These are phyloP conservation scores for Stephania cephalantha DNA, from an alignment of 164 flowering plant genomes.

Conservation along the genomic window DNA sequence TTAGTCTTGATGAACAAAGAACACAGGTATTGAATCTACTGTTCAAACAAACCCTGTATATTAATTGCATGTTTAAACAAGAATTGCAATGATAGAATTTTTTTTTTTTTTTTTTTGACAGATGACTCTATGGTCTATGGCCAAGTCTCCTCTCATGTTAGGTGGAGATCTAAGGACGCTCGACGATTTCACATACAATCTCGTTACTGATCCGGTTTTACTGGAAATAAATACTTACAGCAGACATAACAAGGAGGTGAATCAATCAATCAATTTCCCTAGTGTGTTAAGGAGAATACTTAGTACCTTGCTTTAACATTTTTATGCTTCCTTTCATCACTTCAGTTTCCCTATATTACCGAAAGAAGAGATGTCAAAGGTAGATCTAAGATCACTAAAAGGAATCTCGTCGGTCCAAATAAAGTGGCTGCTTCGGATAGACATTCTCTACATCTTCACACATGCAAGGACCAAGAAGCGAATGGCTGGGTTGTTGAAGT, in stretches of 20 bases:
- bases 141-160: constrained; percentile 89
- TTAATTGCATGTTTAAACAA: neutral
- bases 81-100: constrained; percentile 6
- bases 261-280: neutral
- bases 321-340: constrained; percentile 4
- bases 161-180: constrained; percentile 87
- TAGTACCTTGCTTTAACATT: neutral
- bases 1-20: constrained; percentile 58
- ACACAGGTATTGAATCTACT: constrained; percentile 47
- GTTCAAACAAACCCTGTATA: neutral
- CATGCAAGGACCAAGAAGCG: constrained; percentile 45
- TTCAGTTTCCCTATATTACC: constrained; percentile 48
- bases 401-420: constrained; percentile 14
- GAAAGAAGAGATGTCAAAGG: constrained; percentile 10
- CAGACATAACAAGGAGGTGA: constrained; percentile 70
- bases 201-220: constrained; percentile 67
- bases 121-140: constrained; percentile 94
- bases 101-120: constrained; percentile 27
- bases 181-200: constrained; percentile 44
- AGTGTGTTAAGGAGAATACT: neutral
- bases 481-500: constrained; percentile 46
- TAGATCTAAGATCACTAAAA: neutral
- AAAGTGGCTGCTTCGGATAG: constrained; percentile 8
- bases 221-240: constrained; percentile 72
- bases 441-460: constrained; percentile 34